Conservation (phyloP, 2,329 filamentous ascomycete species). For the Alternaria triticina region DNA sequence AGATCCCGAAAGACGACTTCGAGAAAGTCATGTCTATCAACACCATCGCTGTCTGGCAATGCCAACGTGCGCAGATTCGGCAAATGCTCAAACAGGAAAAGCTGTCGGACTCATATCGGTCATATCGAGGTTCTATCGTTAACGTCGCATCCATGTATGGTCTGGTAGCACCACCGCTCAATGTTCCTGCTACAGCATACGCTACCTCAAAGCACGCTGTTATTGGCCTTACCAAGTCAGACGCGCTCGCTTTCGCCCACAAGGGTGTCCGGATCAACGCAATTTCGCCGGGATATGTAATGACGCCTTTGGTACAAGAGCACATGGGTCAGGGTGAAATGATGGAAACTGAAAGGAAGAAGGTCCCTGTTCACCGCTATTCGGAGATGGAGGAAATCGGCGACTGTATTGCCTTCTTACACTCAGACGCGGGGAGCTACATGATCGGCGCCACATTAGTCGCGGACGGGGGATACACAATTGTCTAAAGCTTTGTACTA, state of each 20-base stretch:
- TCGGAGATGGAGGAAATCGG: slow-evolving; percentile 70
- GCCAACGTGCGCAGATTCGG: slow-evolving; percentile 60
- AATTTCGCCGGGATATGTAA: slow-evolving; percentile 62
- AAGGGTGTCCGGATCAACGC: slow-evolving; percentile 65
- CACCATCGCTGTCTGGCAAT: slow-evolving; percentile 64
- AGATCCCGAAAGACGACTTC: slow-evolving; percentile 58
- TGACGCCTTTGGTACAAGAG: slow-evolving; percentile 49
- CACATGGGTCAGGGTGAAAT: slow-evolving; percentile 32
- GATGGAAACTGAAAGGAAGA: slow-evolving; percentile 46
- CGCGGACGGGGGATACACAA: slow-evolving; percentile 59
- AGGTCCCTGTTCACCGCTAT: slow-evolving; percentile 56
- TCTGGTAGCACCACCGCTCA: slow-evolving; percentile 48
- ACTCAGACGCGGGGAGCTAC: slow-evolving; percentile 73
- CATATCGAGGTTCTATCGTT: slow-evolving; percentile 60
- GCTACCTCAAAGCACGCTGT: slow-evolving; percentile 62
- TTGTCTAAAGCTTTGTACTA: slow-evolving; percentile 11
- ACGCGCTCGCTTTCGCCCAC: slow-evolving; percentile 60
- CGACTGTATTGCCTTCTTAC: slow-evolving; percentile 73
- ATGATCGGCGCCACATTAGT: slow-evolving; percentile 76
- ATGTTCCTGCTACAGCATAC: slow-evolving; percentile 56
- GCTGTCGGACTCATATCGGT: slow-evolving; percentile 29
- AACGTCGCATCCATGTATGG: slow-evolving; percentile 63
- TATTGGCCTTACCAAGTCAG: slow-evolving; percentile 60
- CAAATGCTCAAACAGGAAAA: slow-evolving; percentile 60
- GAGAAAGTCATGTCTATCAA: slow-evolving; percentile 60